Evolutionary conservation across 768 basidiomycete genomes (phyloP), one percentile per base, ranked within the genome.

Genomic region (Pisolithus orientalis): DNA sequence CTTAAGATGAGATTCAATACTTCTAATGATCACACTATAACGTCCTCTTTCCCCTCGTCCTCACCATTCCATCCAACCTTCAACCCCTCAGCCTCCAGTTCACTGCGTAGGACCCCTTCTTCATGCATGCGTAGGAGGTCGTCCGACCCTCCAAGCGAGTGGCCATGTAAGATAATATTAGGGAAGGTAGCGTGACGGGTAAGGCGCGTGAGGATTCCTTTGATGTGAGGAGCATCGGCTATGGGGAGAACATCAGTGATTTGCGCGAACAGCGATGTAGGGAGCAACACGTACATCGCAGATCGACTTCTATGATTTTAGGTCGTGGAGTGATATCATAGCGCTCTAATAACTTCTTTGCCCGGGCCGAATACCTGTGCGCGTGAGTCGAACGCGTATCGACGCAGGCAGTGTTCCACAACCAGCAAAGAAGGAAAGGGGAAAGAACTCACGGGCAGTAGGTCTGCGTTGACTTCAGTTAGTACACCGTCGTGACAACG

Each of bases 141-240:
- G 56, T 88, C 86, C 1, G 76, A 83, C 32, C 87, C 87, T 9
- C 85, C 84, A 2, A 88, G 70, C 6, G 80, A 80, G 44, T 69
- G 72, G 8, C 87, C 88, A 17, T 74, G 72, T 11, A 91, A 60
- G 27, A 92, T 58, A 50, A 87, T 70, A 56, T 92, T 92, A 1
- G 90, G 90, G 63, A 90, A 89, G 4, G 90, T 91, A 6, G 75
- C 65, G 13, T 75, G 85, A 3, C 70, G 67, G 2, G 89, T 92
- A 29, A 90, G 66, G 37, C 88, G 82, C 8, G 71, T 73, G 45
- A 92, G 70, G 29, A 91, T 68, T 9, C 72, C 66, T 65, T 92
- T 90, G 56, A 92, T 74, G 28, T 80, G 70, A 8, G 72, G 69
- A 1, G 75, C 71, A 59, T 91, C 89, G 54, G 77, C 85, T 88